phyloP scores from a whole-genome alignment of 768 basidiomycete species.

The Boletales sp. region DNA sequence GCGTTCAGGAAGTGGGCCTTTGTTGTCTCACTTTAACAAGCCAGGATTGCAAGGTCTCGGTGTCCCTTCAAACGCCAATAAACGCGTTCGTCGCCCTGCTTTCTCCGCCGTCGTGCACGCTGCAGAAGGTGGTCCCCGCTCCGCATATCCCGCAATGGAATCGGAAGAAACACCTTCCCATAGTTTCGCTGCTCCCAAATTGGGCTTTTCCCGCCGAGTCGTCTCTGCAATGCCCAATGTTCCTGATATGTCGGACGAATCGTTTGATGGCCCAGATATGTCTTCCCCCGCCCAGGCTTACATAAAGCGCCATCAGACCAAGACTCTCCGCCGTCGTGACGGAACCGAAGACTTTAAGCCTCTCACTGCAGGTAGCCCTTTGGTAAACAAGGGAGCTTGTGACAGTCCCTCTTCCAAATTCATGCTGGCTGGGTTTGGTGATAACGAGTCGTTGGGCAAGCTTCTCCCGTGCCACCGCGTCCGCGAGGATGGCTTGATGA shows the following conservation, averaged over 20 bases:
- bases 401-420: slow-evolving; percentile 59
- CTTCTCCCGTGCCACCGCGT: slow-evolving; percentile 92
- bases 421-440: slow-evolving; percentile 74
- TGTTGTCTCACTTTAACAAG: slow-evolving; percentile 43
- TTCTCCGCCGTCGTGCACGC: slow-evolving; percentile 61
- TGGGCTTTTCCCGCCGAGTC: slow-evolving; percentile 61
- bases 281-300: slow-evolving; percentile 83
- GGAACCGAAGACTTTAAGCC: slow-evolving; percentile 80
- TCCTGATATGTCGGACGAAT: slow-evolving; percentile 49
- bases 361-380: slow-evolving; percentile 61
- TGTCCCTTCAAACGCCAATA: slow-evolving; percentile 50
- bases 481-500: slow-evolving; percentile 92
- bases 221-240: slow-evolving; percentile 67
- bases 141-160: slow-evolving; percentile 41
- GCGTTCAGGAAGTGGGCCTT: slow-evolving; percentile 33
- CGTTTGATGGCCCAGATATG: slow-evolving; percentile 58
- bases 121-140: slow-evolving; percentile 37
- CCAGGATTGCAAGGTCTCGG: slow-evolving; percentile 52
- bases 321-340: slow-evolving; percentile 74
- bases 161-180: slow-evolving; percentile 30
- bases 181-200: slow-evolving; percentile 16
- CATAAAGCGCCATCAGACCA: slow-evolving; percentile 70
- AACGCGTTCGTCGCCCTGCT: slow-evolving; percentile 61
- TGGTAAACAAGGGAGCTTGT: slow-evolving; percentile 39
- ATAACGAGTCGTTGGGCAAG: slow-evolving; percentile 91